Evolutionary conservation across 1,284 basidiomycete genomes (phyloP).

Genomic region (Chiua sp.): DNA sequence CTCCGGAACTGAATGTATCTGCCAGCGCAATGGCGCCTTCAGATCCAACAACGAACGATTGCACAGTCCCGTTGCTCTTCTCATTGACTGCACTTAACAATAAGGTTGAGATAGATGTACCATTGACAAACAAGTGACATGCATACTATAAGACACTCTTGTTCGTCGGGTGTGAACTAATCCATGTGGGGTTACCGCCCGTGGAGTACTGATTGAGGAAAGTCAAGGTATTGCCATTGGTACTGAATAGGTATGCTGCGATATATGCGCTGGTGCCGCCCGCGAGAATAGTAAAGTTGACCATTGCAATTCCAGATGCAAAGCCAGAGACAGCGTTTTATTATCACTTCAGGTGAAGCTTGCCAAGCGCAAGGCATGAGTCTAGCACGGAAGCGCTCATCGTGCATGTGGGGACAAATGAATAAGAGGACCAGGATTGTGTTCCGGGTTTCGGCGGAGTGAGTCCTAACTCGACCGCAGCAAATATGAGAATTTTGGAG

Average conservation of each 20-base stretch:
- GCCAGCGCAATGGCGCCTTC: conserved; percentile 53
- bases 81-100: conserved; percentile 60
- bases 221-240: conserved; percentile 41
- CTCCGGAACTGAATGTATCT: conserved; percentile 55
- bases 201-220: conserved; percentile 33
- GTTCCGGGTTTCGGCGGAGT: too few relatives aligned
- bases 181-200: conserved; percentile 49
- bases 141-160: conserved; percentile 60
- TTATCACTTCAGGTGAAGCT: neutral
- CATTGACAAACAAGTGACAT: neutral
- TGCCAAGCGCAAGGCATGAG: neutral
- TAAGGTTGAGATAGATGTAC: neutral
- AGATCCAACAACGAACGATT: conserved; percentile 57
- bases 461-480: too few relatives aligned
- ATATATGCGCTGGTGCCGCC: conserved; percentile 54
- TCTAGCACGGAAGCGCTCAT: too few relatives aligned
- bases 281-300: conserved; percentile 55
- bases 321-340: neutral
- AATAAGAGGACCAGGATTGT: neutral
- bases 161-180: conserved; percentile 48
- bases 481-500: too few relatives aligned
- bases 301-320: conserved; percentile 39
- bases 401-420: too few relatives aligned
- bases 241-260: conserved; percentile 51
- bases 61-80: conserved; percentile 54